Percentiles rank a stretch among this genome's conserved stretches.
These are phyloP conservation scores for Sporothrix brunneoviolacea DNA, from an alignment of 2,329 filamentous ascomycete species.

Conservation along the genomic window DNA sequence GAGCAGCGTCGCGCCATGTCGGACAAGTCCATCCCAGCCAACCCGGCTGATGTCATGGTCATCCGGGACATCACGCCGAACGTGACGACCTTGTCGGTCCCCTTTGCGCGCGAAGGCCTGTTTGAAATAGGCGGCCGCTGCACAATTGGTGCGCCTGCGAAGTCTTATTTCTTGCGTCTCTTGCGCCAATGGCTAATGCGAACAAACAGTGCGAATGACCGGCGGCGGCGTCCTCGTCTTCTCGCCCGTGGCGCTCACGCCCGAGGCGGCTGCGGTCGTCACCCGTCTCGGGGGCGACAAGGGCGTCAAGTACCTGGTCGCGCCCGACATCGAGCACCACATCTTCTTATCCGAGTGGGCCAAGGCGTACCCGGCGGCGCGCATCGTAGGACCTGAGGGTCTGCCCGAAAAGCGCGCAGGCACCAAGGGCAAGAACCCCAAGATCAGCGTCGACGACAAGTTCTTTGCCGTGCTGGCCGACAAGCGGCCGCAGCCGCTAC, in stretches of 20 bases:
- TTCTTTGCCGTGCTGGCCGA: conserved; percentile 64
- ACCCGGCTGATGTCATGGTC: conserved; percentile 81
- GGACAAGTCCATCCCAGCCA: conserved; percentile 56
- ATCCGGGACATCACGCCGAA: conserved; percentile 77
- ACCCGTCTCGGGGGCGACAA: conserved; percentile 51
- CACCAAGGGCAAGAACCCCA: conserved; percentile 46
- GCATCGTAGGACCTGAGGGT: conserved; percentile 74
- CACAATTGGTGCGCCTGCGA: conserved; percentile 61
- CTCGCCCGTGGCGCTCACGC: conserved; percentile 77
- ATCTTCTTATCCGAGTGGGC: conserved; percentile 87
- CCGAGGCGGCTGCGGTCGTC: conserved; percentile 60
- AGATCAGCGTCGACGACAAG: conserved; percentile 41
- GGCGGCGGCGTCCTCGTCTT: conserved; percentile 79
- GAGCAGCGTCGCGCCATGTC: conserved; percentile 39
- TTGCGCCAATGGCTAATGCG: not conserved
- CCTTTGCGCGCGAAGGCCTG: conserved; percentile 73
- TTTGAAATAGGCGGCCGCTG: conserved; percentile 81
- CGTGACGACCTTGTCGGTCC: conserved; percentile 71
- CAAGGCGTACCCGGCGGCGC: conserved; percentile 67
- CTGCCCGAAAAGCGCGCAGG: conserved; percentile 71
- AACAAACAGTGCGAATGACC: conserved; percentile 61
- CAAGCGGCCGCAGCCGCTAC: conserved; percentile 40
- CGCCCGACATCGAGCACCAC: conserved; percentile 89
- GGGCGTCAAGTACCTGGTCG: conserved; percentile 75
- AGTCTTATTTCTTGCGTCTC: no score